Evolutionary conservation across 768 basidiomycete species (phyloP).

Genomic region (Roridomyces roridus): DNA sequence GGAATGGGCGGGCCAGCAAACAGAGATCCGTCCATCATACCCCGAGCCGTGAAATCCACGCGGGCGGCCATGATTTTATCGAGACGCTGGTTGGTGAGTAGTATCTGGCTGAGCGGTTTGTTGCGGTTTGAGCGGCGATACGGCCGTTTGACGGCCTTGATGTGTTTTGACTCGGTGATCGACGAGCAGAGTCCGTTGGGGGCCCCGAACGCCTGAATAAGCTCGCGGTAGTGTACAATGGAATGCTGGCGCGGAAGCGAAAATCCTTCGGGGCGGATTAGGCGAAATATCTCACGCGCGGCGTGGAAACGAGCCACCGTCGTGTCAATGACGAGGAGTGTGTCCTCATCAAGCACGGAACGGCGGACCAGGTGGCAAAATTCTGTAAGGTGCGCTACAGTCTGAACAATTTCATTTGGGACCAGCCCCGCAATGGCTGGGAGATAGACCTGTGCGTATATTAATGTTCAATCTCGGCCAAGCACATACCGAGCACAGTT

Average conservation of each 20-base stretch:
- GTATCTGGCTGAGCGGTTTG: conserved; percentile 13
- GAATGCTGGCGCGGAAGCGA: conserved; percentile 34
- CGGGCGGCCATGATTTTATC: conserved; percentile 12
- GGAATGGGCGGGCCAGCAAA: not conserved
- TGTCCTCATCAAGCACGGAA: conserved; percentile 2
- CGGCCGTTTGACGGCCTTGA: no score
- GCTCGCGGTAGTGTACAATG: conserved; percentile 26
- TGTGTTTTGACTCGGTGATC: no score
- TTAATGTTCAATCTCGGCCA: conserved; percentile 42
- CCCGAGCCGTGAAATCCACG: conserved; percentile 13
- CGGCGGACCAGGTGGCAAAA: conserved; percentile 17
- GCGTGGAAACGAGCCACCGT: conserved; percentile 11
- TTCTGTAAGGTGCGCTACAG: conserved; percentile 4
- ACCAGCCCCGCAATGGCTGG: conserved; percentile 15
- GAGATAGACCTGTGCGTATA: conserved; percentile 8
- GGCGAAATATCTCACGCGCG: conserved; percentile 14
- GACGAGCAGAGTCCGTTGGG: no score
- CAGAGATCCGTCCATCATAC: conserved; percentile 12
- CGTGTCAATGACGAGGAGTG: not conserved
- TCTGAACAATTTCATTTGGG: not conserved
- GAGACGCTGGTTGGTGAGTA: conserved; percentile 11
- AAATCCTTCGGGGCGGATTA: conserved; percentile 16
- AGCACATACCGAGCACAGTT: conserved; percentile 34
- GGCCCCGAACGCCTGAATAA: conserved; percentile 28
- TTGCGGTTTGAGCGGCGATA: conserved; percentile 12